These are phyloP conservation scores for Blumeria hordei DNA, from an alignment of 2,329 filamentous ascomycete species.

Conservation along the genomic window DNA sequence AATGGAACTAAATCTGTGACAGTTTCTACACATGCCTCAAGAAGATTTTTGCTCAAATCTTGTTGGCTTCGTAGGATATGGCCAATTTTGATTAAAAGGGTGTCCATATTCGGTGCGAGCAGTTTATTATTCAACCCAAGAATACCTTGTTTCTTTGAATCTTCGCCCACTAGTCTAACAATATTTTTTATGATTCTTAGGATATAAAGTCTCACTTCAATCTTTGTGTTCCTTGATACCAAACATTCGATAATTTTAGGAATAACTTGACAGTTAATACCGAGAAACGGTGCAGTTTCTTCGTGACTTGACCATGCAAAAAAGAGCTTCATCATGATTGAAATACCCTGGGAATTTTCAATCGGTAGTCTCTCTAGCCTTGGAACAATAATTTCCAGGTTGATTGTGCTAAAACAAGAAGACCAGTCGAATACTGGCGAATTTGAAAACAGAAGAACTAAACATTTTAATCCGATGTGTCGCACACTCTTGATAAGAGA, in stretches of 20 bases:
- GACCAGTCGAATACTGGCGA: conserved; percentile 48
- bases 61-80: conserved; percentile 33
- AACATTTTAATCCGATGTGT: conserved; percentile 56
- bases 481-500: conserved; percentile 43
- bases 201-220: conserved; percentile 66
- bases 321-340: conserved; percentile 58
- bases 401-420: conserved; percentile 43
- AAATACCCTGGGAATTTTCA: conserved; percentile 78
- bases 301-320: conserved; percentile 53
- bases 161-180: conserved; percentile 31
- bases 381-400: conserved; percentile 52
- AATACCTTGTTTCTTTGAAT: conserved; percentile 19
- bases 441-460: conserved; percentile 55
- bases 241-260: conserved; percentile 50
- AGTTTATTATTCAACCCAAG: conserved; percentile 20
- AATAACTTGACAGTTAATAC: conserved; percentile 33
- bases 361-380: conserved; percentile 53
- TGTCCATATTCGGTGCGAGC: conserved; percentile 29
- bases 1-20: conserved; percentile 54
- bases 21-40: conserved; percentile 56
- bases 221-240: conserved; percentile 48
- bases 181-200: conserved; percentile 52
- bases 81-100: conserved; percentile 43
- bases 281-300: conserved; percentile 42
- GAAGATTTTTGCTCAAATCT: conserved; percentile 42